A percentile compares a stretch with the other conserved stretches of the same genome.
Conservation (phyloP, 2,329 filamentous ascomycete species). For the Septoria linicola region DNA sequence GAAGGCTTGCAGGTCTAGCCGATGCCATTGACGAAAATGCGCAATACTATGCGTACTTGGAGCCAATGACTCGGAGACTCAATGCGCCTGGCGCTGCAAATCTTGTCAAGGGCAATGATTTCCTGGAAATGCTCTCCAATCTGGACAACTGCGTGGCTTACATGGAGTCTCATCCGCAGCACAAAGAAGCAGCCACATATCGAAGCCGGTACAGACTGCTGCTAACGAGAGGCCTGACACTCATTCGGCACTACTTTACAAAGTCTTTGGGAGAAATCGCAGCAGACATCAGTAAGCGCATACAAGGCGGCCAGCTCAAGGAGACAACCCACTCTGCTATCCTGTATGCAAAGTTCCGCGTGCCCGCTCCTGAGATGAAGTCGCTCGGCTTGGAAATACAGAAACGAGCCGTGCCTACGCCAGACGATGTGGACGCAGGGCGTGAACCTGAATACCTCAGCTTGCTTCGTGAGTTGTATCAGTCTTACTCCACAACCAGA, state of each 20-base stretch:
- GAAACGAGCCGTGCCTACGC: constrained; percentile 59
- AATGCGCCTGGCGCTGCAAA: constrained; percentile 89
- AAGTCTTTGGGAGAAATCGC: constrained; percentile 62
- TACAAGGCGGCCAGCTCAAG: constrained; percentile 65
- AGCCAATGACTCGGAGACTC: constrained; percentile 82
- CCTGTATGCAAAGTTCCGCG: constrained; percentile 69
- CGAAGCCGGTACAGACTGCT: constrained; percentile 82
- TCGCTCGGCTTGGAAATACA: constrained; percentile 66
- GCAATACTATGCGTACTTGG: constrained; percentile 92
- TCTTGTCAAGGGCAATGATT: constrained; percentile 78
- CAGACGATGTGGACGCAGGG: constrained; percentile 48
- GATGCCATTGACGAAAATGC: constrained; percentile 84
- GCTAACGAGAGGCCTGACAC: constrained; percentile 65
- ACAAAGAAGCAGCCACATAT: constrained; percentile 85
- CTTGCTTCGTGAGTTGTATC: constrained; percentile 63
- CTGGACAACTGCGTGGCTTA: constrained; percentile 90
- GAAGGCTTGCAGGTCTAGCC: constrained; percentile 72
- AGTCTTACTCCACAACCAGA: constrained; percentile 61
- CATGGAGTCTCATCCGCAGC: constrained; percentile 80
- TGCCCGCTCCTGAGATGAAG: constrained; percentile 65
- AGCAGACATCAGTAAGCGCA: constrained; percentile 61
- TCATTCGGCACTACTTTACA: constrained; percentile 67
- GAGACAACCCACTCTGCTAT: constrained; percentile 71
- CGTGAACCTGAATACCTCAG: constrained; percentile 65
- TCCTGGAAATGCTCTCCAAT: constrained; percentile 82